These are phyloP conservation scores for Ichthyophonus hoferi DNA, from an alignment of 208 protist genomes.

Conservation along the genomic window DNA sequence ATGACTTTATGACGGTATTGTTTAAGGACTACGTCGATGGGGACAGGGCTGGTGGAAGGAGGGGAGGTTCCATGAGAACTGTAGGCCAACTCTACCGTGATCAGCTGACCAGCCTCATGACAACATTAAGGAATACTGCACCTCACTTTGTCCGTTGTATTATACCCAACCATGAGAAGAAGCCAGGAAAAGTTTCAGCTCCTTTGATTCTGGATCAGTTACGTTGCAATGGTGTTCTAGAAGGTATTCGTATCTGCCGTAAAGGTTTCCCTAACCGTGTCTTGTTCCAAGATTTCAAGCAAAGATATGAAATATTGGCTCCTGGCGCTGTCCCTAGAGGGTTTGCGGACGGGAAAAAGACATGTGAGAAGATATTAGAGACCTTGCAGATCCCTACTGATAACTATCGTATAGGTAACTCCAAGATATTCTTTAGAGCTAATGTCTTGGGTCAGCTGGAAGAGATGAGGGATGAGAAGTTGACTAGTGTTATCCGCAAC, in stretches of 20 bases:
- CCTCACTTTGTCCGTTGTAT: constrained; percentile 74
- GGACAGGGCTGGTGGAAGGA: constrained; percentile 22
- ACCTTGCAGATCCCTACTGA: constrained; percentile 44
- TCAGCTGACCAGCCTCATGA: constrained; percentile 62
- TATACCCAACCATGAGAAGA: constrained; percentile 68
- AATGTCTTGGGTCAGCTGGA: constrained; percentile 69
- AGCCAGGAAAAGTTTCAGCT: constrained; percentile 14
- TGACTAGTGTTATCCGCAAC: constrained; percentile 52
- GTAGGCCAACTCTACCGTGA: constrained; percentile 64
- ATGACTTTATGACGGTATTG: constrained; percentile 49
- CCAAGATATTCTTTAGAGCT: constrained; percentile 74
- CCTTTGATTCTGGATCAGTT: constrained; percentile 43
- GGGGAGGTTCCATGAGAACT: constrained; percentile 57
- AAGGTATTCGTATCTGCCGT: constrained; percentile 68
- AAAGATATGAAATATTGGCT: constrained; percentile 62
- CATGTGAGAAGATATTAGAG: constrained; percentile 48
- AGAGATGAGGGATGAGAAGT: constrained; percentile 61
- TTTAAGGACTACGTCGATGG: constrained; percentile 48
- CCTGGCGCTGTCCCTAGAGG: constrained; percentile 46
- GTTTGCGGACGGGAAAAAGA: constrained; percentile 53
- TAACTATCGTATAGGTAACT: constrained; percentile 63
- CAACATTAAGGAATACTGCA: constrained; percentile 52
- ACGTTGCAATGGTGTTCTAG: constrained; percentile 71
- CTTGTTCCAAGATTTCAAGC: constrained; percentile 67
- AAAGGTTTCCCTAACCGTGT: constrained; percentile 71